phyloP scores from a whole-genome alignment of 306 rosid genomes.

The Canavalia gladiata region DNA sequence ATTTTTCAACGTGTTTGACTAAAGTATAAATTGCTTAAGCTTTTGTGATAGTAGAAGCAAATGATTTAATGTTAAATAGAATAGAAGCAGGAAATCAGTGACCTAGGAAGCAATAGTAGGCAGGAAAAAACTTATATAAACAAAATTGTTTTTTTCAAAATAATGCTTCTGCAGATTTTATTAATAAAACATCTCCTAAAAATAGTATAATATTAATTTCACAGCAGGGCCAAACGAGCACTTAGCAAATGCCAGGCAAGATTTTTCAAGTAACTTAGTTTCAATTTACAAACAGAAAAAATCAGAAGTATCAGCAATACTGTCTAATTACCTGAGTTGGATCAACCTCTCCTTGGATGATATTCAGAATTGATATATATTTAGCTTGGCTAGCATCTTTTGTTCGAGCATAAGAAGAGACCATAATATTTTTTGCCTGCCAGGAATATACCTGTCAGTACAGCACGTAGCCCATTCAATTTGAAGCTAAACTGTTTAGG shows the following conservation, averaged over 20 bases:
- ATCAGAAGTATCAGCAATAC: conserved; percentile 4
- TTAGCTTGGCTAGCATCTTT: conserved; percentile 99
- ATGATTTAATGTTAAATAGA: conserved; percentile 1
- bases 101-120: conserved; percentile 2
- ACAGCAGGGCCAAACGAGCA: conserved; percentile 13
- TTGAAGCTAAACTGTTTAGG: conserved; percentile 34
- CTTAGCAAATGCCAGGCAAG: conserved; percentile 18
- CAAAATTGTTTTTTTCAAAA: background rate
- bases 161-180: background rate
- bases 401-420: conserved; percentile 96
- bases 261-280: background rate
- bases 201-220: background rate
- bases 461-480: conserved; percentile 4
- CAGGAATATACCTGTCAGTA: conserved; percentile 49
- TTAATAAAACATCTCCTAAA: background rate
- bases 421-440: conserved; percentile 99
- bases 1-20: background rate
- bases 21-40: background rate
- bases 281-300: conserved; percentile 28
- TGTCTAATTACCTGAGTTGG: conserved; percentile 85
- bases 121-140: background rate
- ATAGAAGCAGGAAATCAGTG: conserved; percentile 1
- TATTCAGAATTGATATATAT: conserved; percentile 96
- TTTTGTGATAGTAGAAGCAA: conserved; percentile 29
- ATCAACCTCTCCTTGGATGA: conserved; percentile 99